These are phyloP conservation scores for Choanephora cucurbitarum DNA, from an alignment of 371 early-diverging fungal genomes.

Conservation along the genomic window DNA sequence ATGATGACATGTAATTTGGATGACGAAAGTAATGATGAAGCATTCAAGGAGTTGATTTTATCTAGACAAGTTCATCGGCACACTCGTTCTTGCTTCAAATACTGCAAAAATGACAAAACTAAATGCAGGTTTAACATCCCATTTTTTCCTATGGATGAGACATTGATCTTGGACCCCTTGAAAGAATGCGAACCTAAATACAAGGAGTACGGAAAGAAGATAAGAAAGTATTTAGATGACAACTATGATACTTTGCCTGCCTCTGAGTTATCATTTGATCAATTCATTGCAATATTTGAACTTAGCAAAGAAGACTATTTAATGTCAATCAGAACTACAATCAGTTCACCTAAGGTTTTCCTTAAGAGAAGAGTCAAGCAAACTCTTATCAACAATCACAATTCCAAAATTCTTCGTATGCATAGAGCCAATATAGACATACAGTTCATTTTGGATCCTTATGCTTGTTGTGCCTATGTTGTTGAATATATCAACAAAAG, in stretches of 20 bases:
- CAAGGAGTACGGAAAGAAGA: not conserved
- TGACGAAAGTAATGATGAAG: not conserved
- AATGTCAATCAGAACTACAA: not conserved
- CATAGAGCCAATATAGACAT: not conserved
- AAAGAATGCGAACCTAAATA: too few relatives aligned
- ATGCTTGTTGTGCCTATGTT: slow-evolving; percentile 4
- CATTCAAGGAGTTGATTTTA: not conserved
- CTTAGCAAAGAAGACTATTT: not conserved
- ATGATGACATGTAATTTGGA: not conserved
- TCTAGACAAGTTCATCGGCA: not conserved
- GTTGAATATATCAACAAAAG: not conserved
- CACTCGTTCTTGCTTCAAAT: not conserved
- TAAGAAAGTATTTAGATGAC: not conserved
- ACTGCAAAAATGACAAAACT: too few relatives aligned
- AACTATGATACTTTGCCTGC: not conserved
- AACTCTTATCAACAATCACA: not conserved
- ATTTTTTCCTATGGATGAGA: not conserved
- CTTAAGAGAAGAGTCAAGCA: not conserved
- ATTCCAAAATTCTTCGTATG: not conserved
- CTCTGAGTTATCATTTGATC: not conserved
- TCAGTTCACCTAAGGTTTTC: not conserved
- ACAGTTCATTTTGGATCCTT: slow-evolving; percentile 6
- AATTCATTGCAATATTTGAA: not conserved
- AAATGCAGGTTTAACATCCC: not conserved
- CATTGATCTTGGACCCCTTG: not conserved